phyloP scores from a whole-genome alignment of 192 early-diverging fungal species.

The Pilobolus umbonatus region DNA sequence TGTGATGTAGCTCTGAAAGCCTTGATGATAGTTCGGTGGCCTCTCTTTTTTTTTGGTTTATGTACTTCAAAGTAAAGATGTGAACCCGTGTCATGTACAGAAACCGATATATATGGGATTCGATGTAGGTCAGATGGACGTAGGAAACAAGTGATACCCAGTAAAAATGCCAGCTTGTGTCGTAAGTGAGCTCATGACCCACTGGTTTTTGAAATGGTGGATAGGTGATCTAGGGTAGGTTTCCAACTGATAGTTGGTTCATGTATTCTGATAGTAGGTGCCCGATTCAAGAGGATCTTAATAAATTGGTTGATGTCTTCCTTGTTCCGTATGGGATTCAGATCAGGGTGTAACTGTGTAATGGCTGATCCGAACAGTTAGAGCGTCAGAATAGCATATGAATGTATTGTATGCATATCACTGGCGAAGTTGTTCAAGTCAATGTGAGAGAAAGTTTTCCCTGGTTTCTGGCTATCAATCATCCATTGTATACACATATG shows the following conservation, averaged over 20 bases:
- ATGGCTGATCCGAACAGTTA: conserved; percentile 4
- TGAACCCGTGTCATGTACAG: background rate
- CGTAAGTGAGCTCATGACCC: background rate
- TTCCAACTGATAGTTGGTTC: background rate
- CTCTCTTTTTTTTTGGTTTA: conserved; percentile 7
- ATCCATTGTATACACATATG: background rate
- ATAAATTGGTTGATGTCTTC: background rate
- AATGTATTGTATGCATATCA: background rate
- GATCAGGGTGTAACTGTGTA: background rate
- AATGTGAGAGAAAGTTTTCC: background rate
- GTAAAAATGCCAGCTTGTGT: conserved; percentile 8
- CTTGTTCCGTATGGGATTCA: background rate
- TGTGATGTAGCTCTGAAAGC: background rate
- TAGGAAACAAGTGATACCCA: conserved; percentile 8
- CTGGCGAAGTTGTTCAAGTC: background rate
- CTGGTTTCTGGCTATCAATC: background rate
- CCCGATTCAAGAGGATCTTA: background rate
- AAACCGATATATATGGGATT: background rate
- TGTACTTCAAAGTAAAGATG: background rate
- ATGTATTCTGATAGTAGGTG: background rate
- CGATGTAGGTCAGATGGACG: conserved; percentile 1
- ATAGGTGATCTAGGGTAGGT: background rate
- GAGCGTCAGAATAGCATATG: background rate
- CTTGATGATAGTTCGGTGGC: background rate
- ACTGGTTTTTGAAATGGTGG: background rate